A percentile compares a stretch with the other conserved stretches of the same genome.
phyloP scores from a whole-genome alignment of 441 rosid species.

The Lepidium campestre region DNA sequence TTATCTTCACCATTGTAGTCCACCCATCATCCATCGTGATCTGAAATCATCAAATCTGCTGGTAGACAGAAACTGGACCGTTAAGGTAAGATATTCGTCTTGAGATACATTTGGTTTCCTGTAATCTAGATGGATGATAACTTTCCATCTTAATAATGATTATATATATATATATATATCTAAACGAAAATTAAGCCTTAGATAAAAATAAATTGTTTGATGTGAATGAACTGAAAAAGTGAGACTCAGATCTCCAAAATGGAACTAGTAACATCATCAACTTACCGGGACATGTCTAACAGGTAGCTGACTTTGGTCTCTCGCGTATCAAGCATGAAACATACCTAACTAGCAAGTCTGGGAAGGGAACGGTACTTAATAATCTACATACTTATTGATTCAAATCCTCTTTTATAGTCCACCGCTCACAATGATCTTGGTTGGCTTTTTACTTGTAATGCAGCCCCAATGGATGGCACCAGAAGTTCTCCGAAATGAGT shows the following conservation, averaged over 20 bases:
- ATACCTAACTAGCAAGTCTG: conserved; percentile 67
- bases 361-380: conserved; percentile 81
- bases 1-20: conserved; percentile 88
- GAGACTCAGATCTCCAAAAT: not conserved
- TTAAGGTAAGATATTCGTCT: conserved; percentile 52
- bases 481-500: conserved; percentile 94
- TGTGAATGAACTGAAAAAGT: conserved; percentile 2
- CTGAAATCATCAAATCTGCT: conserved; percentile 96
- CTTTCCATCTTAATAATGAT: not conserved
- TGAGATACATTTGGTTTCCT: not conserved
- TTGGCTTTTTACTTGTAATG: conserved; percentile 23
- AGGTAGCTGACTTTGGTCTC: conserved; percentile 98
- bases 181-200: not conserved
- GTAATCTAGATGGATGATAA: not conserved
- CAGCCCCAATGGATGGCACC: conserved; percentile 99
- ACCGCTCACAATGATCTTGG: not conserved
- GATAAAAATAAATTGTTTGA: not conserved
- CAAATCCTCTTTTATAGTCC: not conserved
- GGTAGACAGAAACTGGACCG: conserved; percentile 91
- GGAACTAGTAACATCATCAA: not conserved
- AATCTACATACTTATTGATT: not conserved
- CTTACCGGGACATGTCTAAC: conserved; percentile 21
- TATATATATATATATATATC: not conserved
- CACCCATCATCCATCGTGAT: conserved; percentile 94
- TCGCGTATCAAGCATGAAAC: conserved; percentile 90